Conservation (phyloP, 2,329 filamentous ascomycete species). For the Ophiognomonia clavigignenti-juglandacearum region DNA sequence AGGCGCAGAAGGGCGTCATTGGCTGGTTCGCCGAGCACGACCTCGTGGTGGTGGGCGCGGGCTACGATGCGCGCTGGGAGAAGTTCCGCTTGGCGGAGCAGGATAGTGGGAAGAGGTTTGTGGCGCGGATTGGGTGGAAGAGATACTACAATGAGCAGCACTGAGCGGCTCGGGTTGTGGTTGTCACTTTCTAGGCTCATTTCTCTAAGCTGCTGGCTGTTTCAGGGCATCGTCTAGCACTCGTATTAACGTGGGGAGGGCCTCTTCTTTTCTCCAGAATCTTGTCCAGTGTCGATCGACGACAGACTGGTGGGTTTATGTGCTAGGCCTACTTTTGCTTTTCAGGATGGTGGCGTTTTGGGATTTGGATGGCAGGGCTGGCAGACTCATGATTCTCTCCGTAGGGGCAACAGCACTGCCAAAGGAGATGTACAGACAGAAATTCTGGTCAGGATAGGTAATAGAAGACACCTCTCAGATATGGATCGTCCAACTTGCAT, state of each 20-base stretch:
- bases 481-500: too few species aligned
- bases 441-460: neutral
- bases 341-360: constrained; percentile 21
- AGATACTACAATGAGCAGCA: constrained; percentile 50
- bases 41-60: constrained; percentile 73
- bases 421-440: neutral
- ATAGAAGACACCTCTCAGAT: neutral
- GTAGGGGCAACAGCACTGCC: constrained; percentile 14
- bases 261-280: too few species aligned
- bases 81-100: constrained; percentile 70
- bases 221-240: too few species aligned
- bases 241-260: too few species aligned
- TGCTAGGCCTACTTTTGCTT: neutral
- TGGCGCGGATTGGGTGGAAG: constrained; percentile 76
- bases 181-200: too few species aligned
- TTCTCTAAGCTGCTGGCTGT: too few species aligned
- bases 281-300: too few species aligned
- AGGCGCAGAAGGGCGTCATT: constrained; percentile 75
- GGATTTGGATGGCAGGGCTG: neutral
- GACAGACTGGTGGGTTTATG: neutral
- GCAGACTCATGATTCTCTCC: constrained; percentile 1
- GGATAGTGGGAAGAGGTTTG: constrained; percentile 61
- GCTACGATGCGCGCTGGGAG: constrained; percentile 80
- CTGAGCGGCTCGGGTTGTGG: neutral
- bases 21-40: constrained; percentile 77